phyloP scores from a whole-genome alignment of 148 eudicot species.

The Amaranthus palmeri region DNA sequence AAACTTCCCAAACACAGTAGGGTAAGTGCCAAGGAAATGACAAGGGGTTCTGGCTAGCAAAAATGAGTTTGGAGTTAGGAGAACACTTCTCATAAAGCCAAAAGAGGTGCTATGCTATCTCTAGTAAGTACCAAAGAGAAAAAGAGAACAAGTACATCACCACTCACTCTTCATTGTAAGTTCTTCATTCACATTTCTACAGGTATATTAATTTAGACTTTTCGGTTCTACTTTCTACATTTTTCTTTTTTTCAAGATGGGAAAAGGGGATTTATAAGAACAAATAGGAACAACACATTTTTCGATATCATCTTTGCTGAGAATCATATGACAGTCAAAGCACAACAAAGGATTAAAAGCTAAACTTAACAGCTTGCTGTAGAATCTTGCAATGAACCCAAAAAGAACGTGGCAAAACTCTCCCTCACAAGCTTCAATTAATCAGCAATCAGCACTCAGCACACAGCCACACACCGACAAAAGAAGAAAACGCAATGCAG shows the following conservation, averaged over 20 bases:
- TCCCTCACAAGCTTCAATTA: slow-evolving; percentile 8
- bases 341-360: slow-evolving; percentile 15
- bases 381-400: slow-evolving; percentile 14
- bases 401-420: slow-evolving; percentile 8
- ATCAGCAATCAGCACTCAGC: slow-evolving; percentile 11
- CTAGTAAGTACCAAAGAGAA: background rate
- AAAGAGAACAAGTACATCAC: background rate
- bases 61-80: background rate
- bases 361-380: slow-evolving; percentile 7
- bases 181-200: slow-evolving; percentile 32
- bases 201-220: slow-evolving; percentile 24
- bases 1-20: too few relatives aligned
- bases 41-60: background rate
- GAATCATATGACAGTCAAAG: slow-evolving; percentile 7
- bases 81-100: too few relatives aligned
- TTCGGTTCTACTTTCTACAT: slow-evolving; percentile 19
- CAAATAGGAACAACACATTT: slow-evolving; percentile 21
- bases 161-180: slow-evolving; percentile 23
- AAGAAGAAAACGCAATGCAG: slow-evolving; percentile 13
- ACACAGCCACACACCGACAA: slow-evolving; percentile 18
- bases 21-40: too few relatives aligned
- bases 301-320: slow-evolving; percentile 12
- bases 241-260: slow-evolving; percentile 13
- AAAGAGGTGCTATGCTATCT: too few relatives aligned
- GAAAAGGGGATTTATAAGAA: slow-evolving; percentile 16